These are phyloP conservation scores for Malus sylvestris DNA, from an alignment of 306 rosid species.

Conservation along the genomic window DNA sequence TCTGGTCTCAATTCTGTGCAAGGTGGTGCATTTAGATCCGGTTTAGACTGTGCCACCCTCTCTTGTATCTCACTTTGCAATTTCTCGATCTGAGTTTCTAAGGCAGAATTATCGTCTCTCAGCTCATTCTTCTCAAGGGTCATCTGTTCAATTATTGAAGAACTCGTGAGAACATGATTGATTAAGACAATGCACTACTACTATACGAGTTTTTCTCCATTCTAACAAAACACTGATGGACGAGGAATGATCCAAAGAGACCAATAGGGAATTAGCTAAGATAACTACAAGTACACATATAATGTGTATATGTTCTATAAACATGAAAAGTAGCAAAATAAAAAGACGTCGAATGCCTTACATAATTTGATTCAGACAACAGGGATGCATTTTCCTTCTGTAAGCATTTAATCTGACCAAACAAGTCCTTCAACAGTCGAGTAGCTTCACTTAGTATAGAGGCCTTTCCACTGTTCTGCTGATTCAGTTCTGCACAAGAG, in stretches of 20 bases:
- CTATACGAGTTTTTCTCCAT: background rate
- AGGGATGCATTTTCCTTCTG: constrained; percentile 52
- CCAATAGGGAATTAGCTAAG: background rate
- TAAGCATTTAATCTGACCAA: constrained; percentile 57
- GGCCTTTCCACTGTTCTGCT: constrained; percentile 73
- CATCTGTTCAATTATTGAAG: constrained; percentile 42
- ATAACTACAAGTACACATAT: background rate
- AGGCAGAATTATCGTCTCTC: constrained; percentile 58
- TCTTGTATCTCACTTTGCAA: constrained; percentile 59
- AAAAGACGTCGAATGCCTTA: constrained; percentile 27
- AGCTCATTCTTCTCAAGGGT: constrained; percentile 68
- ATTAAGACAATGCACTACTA: constrained; percentile 1
- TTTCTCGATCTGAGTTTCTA: constrained; percentile 60
- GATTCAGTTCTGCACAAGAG: constrained; percentile 40
- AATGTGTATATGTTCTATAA: background rate
- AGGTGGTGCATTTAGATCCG: constrained; percentile 54
- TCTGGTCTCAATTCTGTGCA: constrained; percentile 27
- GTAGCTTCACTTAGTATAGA: constrained; percentile 50
- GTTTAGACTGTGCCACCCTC: constrained; percentile 51
- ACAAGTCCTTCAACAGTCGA: constrained; percentile 59
- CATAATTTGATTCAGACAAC: constrained; percentile 68
- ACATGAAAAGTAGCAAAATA: background rate
- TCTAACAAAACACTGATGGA: background rate
- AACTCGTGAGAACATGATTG: background rate
- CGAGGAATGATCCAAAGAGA: background rate